Percentiles rank a stretch among this genome's conserved stretches.
phyloP scores from a whole-genome alignment of 2,329 filamentous ascomycete genomes.

The Penicillium frequentans region DNA sequence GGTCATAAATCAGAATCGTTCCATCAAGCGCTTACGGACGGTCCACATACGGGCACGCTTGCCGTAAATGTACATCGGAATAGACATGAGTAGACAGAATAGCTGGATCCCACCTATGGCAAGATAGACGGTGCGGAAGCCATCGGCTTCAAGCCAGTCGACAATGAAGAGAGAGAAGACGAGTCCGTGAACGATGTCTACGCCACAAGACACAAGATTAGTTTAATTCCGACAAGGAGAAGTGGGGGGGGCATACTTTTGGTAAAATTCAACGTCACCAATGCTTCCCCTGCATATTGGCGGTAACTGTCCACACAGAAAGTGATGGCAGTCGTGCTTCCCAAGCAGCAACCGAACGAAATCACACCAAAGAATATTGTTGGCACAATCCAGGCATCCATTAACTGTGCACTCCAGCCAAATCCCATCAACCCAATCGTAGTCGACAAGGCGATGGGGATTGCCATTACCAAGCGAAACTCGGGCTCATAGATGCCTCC shows the following conservation, averaged over 20 bases:
- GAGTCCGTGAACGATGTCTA: constrained; percentile 80
- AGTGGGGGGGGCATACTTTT: constrained; percentile 61
- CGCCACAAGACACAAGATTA: constrained; percentile 6
- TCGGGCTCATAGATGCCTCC: constrained; percentile 96
- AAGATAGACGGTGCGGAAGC: constrained; percentile 75
- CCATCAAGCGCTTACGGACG: constrained; percentile 80
- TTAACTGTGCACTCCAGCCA: constrained; percentile 81
- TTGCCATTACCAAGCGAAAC: constrained; percentile 84
- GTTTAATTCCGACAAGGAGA: not conserved
- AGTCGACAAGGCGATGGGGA: constrained; percentile 75
- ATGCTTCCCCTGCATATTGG: constrained; percentile 87
- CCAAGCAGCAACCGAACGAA: constrained; percentile 87
- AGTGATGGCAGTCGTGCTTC: constrained; percentile 87
- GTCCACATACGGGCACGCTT: constrained; percentile 96
- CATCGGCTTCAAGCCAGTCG: constrained; percentile 74
- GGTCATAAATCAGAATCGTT: constrained; percentile 59
- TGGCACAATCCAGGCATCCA: constrained; percentile 83
- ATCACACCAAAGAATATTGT: constrained; percentile 91
- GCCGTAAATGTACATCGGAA: constrained; percentile 93
- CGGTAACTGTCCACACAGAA: constrained; percentile 93
- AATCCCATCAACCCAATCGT: constrained; percentile 89
- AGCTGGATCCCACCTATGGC: constrained; percentile 86
- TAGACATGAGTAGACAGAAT: constrained; percentile 68
- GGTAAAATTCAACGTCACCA: constrained; percentile 90
- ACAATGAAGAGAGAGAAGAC: constrained; percentile 88